Percentiles rank a stretch among this genome's conserved stretches.
These are phyloP conservation scores for Cutaneotrichosporon sp. DNA, from an alignment of 1,284 basidiomycete genomes.

Conservation along the genomic window DNA sequence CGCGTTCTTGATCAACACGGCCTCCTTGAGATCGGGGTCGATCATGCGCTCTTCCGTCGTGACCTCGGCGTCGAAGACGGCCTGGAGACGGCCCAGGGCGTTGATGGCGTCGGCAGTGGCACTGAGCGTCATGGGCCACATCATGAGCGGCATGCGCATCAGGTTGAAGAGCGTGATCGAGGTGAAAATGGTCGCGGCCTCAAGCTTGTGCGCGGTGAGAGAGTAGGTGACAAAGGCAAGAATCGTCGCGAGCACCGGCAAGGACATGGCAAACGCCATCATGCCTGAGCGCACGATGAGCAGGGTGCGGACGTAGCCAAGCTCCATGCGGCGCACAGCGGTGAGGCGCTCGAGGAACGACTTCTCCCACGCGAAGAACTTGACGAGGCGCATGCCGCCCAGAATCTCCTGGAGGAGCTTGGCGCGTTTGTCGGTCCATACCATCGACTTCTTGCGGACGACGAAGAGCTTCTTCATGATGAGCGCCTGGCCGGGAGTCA, in stretches of 20 bases:
- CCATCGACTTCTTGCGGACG: slow-evolving; percentile 74
- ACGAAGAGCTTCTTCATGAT: slow-evolving; percentile 75
- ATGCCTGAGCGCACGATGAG: slow-evolving; percentile 58
- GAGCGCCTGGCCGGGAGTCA: slow-evolving; percentile 65
- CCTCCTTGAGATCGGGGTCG: slow-evolving; percentile 59
- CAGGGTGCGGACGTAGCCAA: slow-evolving; percentile 73
- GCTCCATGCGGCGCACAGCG: slow-evolving; percentile 71
- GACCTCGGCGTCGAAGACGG: slow-evolving; percentile 76
- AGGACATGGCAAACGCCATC: slow-evolving; percentile 56
- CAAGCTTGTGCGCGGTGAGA: slow-evolving; percentile 65
- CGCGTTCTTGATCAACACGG: slow-evolving; percentile 66
- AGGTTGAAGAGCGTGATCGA: slow-evolving; percentile 75
- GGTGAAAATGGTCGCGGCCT: slow-evolving; percentile 67
- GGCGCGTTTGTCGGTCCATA: slow-evolving; percentile 69
- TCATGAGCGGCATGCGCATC: slow-evolving; percentile 47
- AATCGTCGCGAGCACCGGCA: slow-evolving; percentile 80
- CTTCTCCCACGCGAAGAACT: slow-evolving; percentile 62
- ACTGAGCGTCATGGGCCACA: slow-evolving; percentile 69
- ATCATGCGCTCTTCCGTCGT: slow-evolving; percentile 60
- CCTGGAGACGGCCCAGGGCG: slow-evolving; percentile 67
- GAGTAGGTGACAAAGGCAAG: slow-evolving; percentile 83
- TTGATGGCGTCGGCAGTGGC: slow-evolving; percentile 76
- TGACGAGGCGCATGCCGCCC: slow-evolving; percentile 84
- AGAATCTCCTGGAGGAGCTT: slow-evolving; percentile 64
- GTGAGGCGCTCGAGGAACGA: slow-evolving; percentile 70